Base-by-base conservation (phyloP, 1,284 basidiomycete species). In the Rhizoctonia solani region DNA sequence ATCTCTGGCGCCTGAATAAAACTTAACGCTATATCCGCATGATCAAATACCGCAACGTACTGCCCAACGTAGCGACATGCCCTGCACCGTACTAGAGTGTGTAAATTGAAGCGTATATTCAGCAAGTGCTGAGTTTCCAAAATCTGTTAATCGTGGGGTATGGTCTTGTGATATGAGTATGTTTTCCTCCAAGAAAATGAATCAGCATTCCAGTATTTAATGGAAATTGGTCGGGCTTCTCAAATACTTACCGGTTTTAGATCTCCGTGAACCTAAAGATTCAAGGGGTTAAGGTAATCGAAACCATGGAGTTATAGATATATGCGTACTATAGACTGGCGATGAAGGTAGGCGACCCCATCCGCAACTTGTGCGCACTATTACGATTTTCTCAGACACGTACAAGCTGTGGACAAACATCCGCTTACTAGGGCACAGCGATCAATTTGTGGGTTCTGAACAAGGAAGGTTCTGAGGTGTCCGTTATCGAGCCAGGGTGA, bases 401-500 rank as follows among this genome's bases (percentile, higher is more conserved):
- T n/a, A n/a, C n/a, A n/a, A n/a, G n/a, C n/a, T n/a, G n/a, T n/a
- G n/a, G n/a, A n/a, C n/a, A 27, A 19, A n/a, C 11, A 54, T 47
- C 27, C 23, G 23, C 30, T 44, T 37, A 44, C 56, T 3, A 61
- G 30, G 16, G 46, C 30, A n/a, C 13, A 61, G n/a, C 27, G 46
- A 19, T 61, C 23, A 6, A 34, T 21, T 58, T 13, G 19, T 1
- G 42, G 56, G 1, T 61, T 4, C 16, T 37, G 32, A 47, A 30
- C 4, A 2, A 61, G 32, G 14, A 49, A 61, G 4, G 21, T 6
- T 5, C 21, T 21, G 6, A 54, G 16, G 9, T 25, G 37, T 4
- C 63, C 63, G 46, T 66, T 3, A 3, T 25, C 11, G 29, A 66
- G 37, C 63, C 63, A 66, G 2, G 63, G 52, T 1, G 63, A 66